Evolutionary conservation across 495 filamentous ascomycete genomes (phyloP).

Genomic region (Tuber calosporum): DNA sequence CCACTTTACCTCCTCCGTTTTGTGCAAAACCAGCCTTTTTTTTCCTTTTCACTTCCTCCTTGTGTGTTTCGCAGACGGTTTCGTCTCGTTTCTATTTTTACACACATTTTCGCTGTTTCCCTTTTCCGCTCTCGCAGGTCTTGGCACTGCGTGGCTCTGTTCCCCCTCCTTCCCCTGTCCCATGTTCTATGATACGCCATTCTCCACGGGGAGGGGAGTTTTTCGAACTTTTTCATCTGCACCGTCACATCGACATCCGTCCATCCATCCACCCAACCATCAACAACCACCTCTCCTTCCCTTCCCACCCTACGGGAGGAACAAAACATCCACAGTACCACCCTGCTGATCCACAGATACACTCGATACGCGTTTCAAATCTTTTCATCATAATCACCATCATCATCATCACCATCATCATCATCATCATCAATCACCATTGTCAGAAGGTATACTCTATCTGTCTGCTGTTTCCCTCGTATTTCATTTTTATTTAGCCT

Average conservation of each 20-base stretch:
- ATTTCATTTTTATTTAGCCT: neutral
- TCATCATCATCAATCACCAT: conserved; percentile 5
- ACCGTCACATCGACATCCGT: conserved; percentile 3
- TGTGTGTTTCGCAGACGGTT: neutral
- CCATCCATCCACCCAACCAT: neutral
- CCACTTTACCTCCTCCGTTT: neutral
- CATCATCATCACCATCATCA: conserved; percentile 14
- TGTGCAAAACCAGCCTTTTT: neutral
- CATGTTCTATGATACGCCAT: too few relatives aligned
- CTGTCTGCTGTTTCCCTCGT: conserved; percentile 5
- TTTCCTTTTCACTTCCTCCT: neutral
- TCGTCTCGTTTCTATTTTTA: neutral
- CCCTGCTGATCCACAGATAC: neutral
- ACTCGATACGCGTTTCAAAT: conserved; percentile 7
- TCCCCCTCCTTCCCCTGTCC: neutral
- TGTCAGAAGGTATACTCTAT: conserved; percentile 6
- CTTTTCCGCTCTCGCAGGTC: neutral
- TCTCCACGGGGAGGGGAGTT: neutral
- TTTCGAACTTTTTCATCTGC: neutral
- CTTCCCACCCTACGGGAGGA: neutral
- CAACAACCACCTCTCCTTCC: conserved; percentile 1
- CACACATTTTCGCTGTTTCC: neutral
- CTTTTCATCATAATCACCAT: conserved; percentile 8
- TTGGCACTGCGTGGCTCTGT: neutral
- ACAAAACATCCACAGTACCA: neutral